Evolutionary conservation across 2,329 filamentous ascomycete species (phyloP).

Genomic region (Aspergillus sp.): DNA sequence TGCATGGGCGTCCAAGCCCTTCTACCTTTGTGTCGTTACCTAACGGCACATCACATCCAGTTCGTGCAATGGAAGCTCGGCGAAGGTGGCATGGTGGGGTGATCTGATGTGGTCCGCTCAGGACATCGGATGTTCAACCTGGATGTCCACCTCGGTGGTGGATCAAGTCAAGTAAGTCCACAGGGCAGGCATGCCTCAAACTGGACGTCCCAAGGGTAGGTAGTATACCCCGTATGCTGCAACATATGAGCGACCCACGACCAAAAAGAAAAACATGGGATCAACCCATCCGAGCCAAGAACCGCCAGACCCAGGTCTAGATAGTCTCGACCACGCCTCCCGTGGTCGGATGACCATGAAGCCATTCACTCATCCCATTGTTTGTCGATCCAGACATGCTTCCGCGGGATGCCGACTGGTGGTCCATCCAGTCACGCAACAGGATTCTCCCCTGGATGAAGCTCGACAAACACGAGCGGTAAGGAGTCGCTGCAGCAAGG

Average conservation of each 20-base stretch:
- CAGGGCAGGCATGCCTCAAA: no score
- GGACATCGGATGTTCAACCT: no score
- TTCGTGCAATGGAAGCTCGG: not conserved
- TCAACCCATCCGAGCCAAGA: no score
- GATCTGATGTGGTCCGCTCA: no score
- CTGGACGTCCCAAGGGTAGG: no score
- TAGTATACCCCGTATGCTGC: no score
- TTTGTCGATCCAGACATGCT: not conserved
- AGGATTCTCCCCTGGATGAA: not conserved
- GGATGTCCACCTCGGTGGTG: no score
- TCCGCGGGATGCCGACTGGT: conserved; percentile 12
- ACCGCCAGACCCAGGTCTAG: not conserved
- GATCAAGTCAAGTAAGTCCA: no score
- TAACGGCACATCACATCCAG: not conserved
- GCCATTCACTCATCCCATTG: not conserved
- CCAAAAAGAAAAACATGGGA: no score
- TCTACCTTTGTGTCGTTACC: not conserved
- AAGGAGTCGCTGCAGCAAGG: no score
- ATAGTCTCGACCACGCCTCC: not conserved
- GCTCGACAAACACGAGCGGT: not conserved
- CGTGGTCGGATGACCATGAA: not conserved
- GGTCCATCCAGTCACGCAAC: not conserved
- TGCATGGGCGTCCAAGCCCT: not conserved
- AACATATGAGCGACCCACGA: no score
- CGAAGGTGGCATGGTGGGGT: not conserved